A percentile compares a stretch with the other conserved stretches of the same genome.
These are phyloP conservation scores for Litchi chinensis DNA, from an alignment of 345 rosid species.

Conservation along the genomic window DNA sequence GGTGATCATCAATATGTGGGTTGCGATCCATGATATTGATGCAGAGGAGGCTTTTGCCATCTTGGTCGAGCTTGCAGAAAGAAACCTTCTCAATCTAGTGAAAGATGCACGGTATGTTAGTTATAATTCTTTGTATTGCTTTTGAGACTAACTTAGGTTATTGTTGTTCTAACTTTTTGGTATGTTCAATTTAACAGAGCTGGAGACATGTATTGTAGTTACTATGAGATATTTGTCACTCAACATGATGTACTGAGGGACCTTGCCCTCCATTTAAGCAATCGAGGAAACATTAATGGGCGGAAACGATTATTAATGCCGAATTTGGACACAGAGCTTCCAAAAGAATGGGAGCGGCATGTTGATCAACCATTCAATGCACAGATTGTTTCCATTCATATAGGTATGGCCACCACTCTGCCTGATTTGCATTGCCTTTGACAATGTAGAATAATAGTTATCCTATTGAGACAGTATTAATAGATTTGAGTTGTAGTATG, in stretches of 20 bases:
- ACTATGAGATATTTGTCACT: constrained; percentile 67
- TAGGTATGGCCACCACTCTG: constrained; percentile 41
- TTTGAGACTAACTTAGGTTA: not conserved
- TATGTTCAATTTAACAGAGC: constrained; percentile 47
- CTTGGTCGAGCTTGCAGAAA: constrained; percentile 70
- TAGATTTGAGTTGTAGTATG: not conserved
- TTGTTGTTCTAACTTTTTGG: not conserved
- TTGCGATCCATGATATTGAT: constrained; percentile 63
- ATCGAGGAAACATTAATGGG: constrained; percentile 41
- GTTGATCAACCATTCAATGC: constrained; percentile 60
- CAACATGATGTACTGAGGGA: constrained; percentile 94
- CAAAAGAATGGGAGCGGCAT: constrained; percentile 86
- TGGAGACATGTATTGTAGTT: constrained; percentile 67
- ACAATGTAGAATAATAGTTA: not conserved
- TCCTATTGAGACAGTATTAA: not conserved
- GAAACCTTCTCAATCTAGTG: constrained; percentile 82
- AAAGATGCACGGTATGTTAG: constrained; percentile 64
- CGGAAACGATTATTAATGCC: constrained; percentile 75
- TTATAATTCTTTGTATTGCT: not conserved
- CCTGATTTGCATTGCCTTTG: not conserved
- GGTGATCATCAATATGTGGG: constrained; percentile 87
- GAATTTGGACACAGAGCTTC: constrained; percentile 54
- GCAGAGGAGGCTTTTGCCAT: constrained; percentile 65
- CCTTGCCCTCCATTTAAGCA: constrained; percentile 71
- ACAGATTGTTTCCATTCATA: constrained; percentile 79